phyloP scores from a whole-genome alignment of 2,329 filamentous ascomycete genomes.

The Graphium sp. region DNA sequence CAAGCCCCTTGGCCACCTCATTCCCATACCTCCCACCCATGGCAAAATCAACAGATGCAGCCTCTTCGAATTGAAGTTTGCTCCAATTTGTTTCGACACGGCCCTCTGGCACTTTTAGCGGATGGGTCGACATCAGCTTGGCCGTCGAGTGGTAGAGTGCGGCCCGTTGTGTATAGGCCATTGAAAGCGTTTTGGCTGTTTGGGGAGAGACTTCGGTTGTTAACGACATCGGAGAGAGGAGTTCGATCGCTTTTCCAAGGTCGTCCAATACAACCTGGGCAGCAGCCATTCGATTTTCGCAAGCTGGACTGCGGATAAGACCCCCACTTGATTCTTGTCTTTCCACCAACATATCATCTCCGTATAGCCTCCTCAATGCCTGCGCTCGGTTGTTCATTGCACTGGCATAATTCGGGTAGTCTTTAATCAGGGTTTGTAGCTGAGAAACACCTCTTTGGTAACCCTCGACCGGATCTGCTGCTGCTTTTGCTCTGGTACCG shows the following conservation, averaged over 20 bases:
- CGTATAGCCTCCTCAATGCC: slow-evolving; percentile 42
- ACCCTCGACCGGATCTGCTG: slow-evolving; percentile 19
- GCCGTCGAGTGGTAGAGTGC: slow-evolving; percentile 44
- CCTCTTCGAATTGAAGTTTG: slow-evolving; percentile 40
- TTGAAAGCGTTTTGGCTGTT: slow-evolving; percentile 47
- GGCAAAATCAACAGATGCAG: slow-evolving; percentile 46
- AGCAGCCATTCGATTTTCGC: slow-evolving; percentile 18
- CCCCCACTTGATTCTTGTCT: slow-evolving; percentile 18
- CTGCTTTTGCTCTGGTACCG: slow-evolving; percentile 18
- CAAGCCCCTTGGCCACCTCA: slow-evolving; percentile 45
- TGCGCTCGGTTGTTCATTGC: slow-evolving; percentile 63
- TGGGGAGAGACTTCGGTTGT: slow-evolving; percentile 41
- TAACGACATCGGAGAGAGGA: slow-evolving; percentile 36
- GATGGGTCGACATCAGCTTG: slow-evolving; percentile 24
- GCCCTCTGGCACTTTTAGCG: slow-evolving; percentile 13
- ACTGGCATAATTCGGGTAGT: slow-evolving; percentile 51
- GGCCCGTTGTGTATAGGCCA: slow-evolving; percentile 56
- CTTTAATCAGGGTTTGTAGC: slow-evolving; percentile 37
- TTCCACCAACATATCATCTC: slow-evolving; percentile 37
- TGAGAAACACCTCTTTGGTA: slow-evolving; percentile 29
- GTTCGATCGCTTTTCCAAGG: slow-evolving; percentile 37
- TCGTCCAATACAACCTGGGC: slow-evolving; percentile 29
- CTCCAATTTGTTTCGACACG: slow-evolving; percentile 31
- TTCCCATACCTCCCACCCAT: slow-evolving; percentile 48
- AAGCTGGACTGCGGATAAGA: slow-evolving; percentile 19